phyloP scores from a whole-genome alignment of 306 rosid species.

The Arachis stenosperma region DNA sequence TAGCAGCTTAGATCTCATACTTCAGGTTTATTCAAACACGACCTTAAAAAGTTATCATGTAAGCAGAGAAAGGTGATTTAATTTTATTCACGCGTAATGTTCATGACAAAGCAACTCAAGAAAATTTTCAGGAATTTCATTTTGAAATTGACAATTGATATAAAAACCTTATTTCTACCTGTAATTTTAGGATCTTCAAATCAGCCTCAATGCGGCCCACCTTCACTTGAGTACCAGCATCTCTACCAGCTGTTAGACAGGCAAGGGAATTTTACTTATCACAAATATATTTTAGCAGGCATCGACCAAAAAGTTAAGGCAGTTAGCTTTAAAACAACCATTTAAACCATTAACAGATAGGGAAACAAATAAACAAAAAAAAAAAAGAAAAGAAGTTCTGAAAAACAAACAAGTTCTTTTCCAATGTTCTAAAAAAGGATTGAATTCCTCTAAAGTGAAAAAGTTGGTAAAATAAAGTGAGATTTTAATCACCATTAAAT shows the following conservation, averaged over 20 bases:
- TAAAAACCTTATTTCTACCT: conserved; percentile 52
- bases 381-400: conserved; percentile 3
- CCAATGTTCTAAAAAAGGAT: conserved; percentile 28
- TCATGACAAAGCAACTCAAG: conserved; percentile 1
- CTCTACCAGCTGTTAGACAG: conserved; percentile 55
- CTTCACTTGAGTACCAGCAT: conserved; percentile 63
- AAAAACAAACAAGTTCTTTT: conserved; percentile 19
- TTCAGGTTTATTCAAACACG: background rate
- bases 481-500: no score
- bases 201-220: conserved; percentile 91
- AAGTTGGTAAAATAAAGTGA: no score
- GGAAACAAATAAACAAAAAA: background rate
- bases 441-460: no score
- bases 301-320: conserved; percentile 1
- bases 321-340: background rate
- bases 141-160: conserved; percentile 28
- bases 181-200: conserved; percentile 84
- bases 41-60: conserved; percentile 8
- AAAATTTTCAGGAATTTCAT: conserved; percentile 17
- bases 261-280: conserved; percentile 28
- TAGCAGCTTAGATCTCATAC: conserved; percentile 26
- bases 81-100: conserved; percentile 15
- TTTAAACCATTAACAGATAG: background rate
- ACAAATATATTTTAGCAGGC: conserved; percentile 24
- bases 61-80: conserved; percentile 4